Percentiles rank a stretch among this genome's conserved stretches.
Evolutionary conservation across 1,284 basidiomycete species (phyloP).

Genomic region (Apiotrichum akiyoshidainum): DNA sequence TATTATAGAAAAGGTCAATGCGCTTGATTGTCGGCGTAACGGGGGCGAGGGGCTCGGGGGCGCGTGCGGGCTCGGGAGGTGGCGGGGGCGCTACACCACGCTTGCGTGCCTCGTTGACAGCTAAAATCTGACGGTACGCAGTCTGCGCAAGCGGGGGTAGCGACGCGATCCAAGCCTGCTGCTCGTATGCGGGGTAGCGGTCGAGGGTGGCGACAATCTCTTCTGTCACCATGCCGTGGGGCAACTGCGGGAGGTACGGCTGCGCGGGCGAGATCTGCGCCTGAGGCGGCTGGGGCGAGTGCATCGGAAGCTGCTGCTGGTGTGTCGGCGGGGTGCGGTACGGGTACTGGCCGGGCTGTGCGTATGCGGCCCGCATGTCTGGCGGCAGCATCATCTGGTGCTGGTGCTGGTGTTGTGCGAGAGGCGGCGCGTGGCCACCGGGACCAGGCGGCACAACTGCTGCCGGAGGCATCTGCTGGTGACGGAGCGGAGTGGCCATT

Average conservation of each 20-base stretch:
- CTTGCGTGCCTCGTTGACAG: slow-evolving; percentile 33
- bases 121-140: slow-evolving; percentile 36
- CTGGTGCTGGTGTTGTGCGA: neutral
- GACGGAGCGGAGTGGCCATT: slow-evolving; percentile 3
- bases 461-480: neutral
- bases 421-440: neutral
- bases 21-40: slow-evolving; percentile 11
- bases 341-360: neutral
- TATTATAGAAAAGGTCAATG: slow-evolving; percentile 19
- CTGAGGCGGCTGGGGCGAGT: slow-evolving; percentile 1
- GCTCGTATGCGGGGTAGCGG: slow-evolving; percentile 42
- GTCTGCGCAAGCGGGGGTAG: slow-evolving; percentile 33
- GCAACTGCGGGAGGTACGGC: slow-evolving; percentile 38
- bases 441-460: neutral
- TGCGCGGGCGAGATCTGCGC: neutral
- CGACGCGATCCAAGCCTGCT: slow-evolving; percentile 39
- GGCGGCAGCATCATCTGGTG: slow-evolving; percentile 8
- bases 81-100: slow-evolving; percentile 16
- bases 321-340: slow-evolving; percentile 2
- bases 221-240: slow-evolving; percentile 42
- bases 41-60: neutral
- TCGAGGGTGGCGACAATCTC: slow-evolving; percentile 42
- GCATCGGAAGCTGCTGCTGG: slow-evolving; percentile 1
- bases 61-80: neutral
- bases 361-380: slow-evolving; percentile 1